phyloP scores from a whole-genome alignment of 495 filamentous ascomycete genomes.

The Daldinia childiae region DNA sequence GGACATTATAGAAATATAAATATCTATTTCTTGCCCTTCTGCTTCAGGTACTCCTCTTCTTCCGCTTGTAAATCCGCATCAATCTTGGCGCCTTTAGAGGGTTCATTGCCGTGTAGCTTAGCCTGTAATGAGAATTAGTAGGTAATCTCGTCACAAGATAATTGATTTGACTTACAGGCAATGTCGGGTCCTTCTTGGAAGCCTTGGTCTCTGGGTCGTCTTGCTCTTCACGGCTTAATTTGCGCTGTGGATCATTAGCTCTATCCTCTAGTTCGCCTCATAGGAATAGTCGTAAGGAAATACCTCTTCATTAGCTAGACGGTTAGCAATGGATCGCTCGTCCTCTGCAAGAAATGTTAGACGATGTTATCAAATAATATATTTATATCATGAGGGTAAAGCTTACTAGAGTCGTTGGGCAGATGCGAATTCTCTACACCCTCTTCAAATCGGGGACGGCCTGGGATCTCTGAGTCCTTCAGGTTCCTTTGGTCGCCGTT shows the following conservation, averaged over 20 bases:
- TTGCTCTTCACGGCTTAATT: slow-evolving; percentile 49
- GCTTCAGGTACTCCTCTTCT: slow-evolving; percentile 68
- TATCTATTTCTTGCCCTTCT: slow-evolving; percentile 58
- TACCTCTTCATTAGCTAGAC: slow-evolving; percentile 69
- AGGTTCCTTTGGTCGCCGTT: slow-evolving; percentile 75
- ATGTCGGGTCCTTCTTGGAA: slow-evolving; percentile 70
- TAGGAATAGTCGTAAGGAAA: not conserved
- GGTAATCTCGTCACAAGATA: not conserved
- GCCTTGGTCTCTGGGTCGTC: slow-evolving; percentile 64
- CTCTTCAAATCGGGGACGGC: slow-evolving; percentile 68
- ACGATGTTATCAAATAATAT: not conserved
- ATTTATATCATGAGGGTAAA: not conserved
- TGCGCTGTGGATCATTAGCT: slow-evolving; percentile 47
- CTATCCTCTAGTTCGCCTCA: not conserved
- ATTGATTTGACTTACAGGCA: slow-evolving; percentile 64
- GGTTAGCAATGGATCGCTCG: slow-evolving; percentile 80
- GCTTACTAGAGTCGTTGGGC: slow-evolving; percentile 75
- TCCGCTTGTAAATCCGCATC: slow-evolving; percentile 70
- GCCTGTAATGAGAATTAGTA: slow-evolving; percentile 55
- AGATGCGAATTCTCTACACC: slow-evolving; percentile 72
- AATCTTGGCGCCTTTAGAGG: slow-evolving; percentile 72
- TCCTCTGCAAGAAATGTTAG: slow-evolving; percentile 66
- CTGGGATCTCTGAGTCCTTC: slow-evolving; percentile 64
- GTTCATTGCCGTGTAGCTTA: slow-evolving; percentile 69
- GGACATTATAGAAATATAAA: not conserved